phyloP scores from a whole-genome alignment of 805 yeast species.

The Danielozyma ontarioensis region DNA sequence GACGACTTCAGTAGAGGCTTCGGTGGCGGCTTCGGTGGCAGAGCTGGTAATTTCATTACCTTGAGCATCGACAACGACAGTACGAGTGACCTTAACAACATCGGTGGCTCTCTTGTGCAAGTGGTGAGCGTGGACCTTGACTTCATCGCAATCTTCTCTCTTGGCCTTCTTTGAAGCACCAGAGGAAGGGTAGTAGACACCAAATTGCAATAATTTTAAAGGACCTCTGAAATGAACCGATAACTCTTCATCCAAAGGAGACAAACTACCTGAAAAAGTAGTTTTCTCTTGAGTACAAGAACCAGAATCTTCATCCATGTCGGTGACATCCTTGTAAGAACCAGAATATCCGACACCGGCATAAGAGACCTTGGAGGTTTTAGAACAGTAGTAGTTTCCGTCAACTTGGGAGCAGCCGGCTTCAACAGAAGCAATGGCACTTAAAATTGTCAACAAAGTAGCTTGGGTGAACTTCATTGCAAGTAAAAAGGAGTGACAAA shows the following conservation, averaged over 20 bases:
- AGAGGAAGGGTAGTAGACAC: constrained; percentile 75
- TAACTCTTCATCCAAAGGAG: constrained; percentile 83
- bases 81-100: constrained; percentile 69
- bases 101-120: constrained; percentile 59
- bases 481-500: neutral
- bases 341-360: constrained; percentile 80
- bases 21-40: constrained; percentile 3
- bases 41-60: constrained; percentile 37
- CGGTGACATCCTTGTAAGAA: constrained; percentile 71
- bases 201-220: constrained; percentile 72
- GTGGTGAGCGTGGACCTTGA: constrained; percentile 43
- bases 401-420: constrained; percentile 42
- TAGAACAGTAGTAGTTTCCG: constrained; percentile 83
- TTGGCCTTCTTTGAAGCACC: constrained; percentile 35
- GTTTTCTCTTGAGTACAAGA: constrained; percentile 54
- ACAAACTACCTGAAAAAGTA: constrained; percentile 63
- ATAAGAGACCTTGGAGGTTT: constrained; percentile 64
- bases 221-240: constrained; percentile 93
- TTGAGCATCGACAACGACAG: constrained; percentile 61
- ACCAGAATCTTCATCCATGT: constrained; percentile 70
- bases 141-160: constrained; percentile 39
- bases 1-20: constrained; percentile 7
- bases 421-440: constrained; percentile 19
- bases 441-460: constrained; percentile 14
- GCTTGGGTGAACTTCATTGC: constrained; percentile 20